Evolutionary conservation across 2,329 filamentous ascomycete species (phyloP).

Genomic region (Emmonsia crescens): DNA sequence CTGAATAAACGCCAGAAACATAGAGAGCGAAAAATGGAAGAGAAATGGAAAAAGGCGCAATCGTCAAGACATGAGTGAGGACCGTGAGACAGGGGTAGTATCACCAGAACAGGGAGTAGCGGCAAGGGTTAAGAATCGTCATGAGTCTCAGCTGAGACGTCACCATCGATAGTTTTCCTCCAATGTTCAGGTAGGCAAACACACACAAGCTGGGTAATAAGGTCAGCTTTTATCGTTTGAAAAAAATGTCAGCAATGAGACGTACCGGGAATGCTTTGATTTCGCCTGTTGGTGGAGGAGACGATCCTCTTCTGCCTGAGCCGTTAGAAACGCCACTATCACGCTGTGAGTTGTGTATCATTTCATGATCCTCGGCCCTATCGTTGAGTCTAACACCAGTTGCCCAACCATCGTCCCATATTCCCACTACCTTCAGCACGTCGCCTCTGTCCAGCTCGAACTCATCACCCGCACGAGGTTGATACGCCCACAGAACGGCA

Average conservation of each 20-base stretch:
- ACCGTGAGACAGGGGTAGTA: slow-evolving; percentile 16
- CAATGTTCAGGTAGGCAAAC: slow-evolving; percentile 93
- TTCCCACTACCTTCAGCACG: slow-evolving; percentile 95
- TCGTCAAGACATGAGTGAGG: slow-evolving; percentile 27
- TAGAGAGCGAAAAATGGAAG: background rate
- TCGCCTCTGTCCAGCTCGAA: slow-evolving; percentile 89
- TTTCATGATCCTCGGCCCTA: slow-evolving; percentile 80
- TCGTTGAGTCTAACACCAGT: slow-evolving; percentile 79
- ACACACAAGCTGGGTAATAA: slow-evolving; percentile 55
- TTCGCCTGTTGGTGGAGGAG: slow-evolving; percentile 60
- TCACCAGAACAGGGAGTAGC: slow-evolving; percentile 8
- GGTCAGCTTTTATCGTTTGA: background rate
- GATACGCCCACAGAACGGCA: slow-evolving; percentile 90
- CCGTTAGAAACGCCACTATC: slow-evolving; percentile 90
- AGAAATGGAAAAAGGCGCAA: slow-evolving; percentile 18
- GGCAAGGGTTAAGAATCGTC: slow-evolving; percentile 14
- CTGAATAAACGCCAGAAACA: slow-evolving; percentile 10
- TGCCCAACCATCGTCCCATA: slow-evolving; percentile 99
- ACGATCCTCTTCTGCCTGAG: slow-evolving; percentile 49
- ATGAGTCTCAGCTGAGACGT: slow-evolving; percentile 28
- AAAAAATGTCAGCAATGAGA: slow-evolving; percentile 4
- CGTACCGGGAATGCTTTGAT: slow-evolving; percentile 82
- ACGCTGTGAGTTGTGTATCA: slow-evolving; percentile 62
- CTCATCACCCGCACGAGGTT: slow-evolving; percentile 85
- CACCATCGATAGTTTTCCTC: slow-evolving; percentile 91